These are phyloP conservation scores for Gastrolobium bilobum DNA, from an alignment of 306 rosid species.

Conservation along the genomic window DNA sequence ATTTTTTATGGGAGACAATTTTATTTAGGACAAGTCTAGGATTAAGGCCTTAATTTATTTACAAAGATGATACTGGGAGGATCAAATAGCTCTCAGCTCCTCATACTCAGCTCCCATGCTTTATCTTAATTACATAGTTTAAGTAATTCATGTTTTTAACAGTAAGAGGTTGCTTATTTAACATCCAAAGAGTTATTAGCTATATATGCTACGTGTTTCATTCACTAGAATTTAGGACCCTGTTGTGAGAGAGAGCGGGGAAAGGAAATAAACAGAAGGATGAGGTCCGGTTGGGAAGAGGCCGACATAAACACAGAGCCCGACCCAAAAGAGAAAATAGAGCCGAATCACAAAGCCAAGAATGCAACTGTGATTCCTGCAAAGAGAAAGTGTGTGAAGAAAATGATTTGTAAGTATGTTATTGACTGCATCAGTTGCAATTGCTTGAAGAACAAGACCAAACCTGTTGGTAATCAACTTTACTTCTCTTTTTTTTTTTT, in stretches of 20 bases:
- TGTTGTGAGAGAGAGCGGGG: conserved; percentile 3
- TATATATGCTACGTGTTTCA: neutral
- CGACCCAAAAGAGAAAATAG: conserved; percentile 4
- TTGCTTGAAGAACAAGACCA: conserved; percentile 15
- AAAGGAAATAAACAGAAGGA: conserved; percentile 27
- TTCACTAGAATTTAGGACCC: neutral
- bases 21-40: too few species aligned
- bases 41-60: too few species aligned
- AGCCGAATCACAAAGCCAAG: neutral
- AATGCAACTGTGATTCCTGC: conserved; percentile 58
- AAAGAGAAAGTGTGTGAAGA: conserved; percentile 56
- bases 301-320: neutral
- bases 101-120: too few species aligned
- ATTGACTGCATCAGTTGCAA: conserved; percentile 16
- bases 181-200: neutral
- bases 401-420: conserved; percentile 39
- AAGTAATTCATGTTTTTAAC: neutral
- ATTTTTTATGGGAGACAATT: too few species aligned
- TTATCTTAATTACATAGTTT: too few species aligned
- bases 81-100: too few species aligned
- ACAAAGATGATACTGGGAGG: too few species aligned
- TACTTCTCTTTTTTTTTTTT: too few species aligned
- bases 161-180: neutral
- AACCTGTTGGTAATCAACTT: too few species aligned
- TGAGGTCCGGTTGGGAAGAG: conserved; percentile 36